Evolutionary conservation across 2,329 filamentous ascomycete genomes (phyloP), one percentile per base, ranked within the genome.

Genomic region (Microcera coccophila): DNA sequence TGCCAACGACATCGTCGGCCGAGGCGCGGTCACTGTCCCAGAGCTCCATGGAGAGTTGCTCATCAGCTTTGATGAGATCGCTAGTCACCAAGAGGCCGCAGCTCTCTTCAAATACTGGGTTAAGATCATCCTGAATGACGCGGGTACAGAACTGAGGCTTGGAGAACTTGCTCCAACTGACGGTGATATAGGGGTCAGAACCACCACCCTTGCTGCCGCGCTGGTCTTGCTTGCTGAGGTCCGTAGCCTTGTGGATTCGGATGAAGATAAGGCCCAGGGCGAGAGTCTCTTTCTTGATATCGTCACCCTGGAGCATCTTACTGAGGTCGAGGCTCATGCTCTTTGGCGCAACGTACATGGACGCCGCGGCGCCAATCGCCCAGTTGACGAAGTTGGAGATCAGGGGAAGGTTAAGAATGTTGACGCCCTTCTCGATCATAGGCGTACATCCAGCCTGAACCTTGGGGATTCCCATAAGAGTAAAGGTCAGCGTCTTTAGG

Each of bases 311-410:
- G 3, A 97, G 78, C 72, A 97, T 86, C 62, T 90, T 90, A 56
- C 87, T 82, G 62, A 97, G 78, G 57, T 98, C 91, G 36, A 97
- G 76, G 0, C 88, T 90, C 84, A 97, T 84, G 10, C 85, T 93
- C 67, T 96, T 96, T 8, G 91, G 91, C 2, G 91, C 91, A 19
- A 96, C 90, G 50, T 96, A 96, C 78, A 95, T 85, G 60, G 83
- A 86, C 3, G 86, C 85, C 0, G 90, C 89, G 0, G 93, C 82
- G 28, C 82, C 83, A 55, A 97, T 95, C 4, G 91, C 89, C 69
- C 90, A 95, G 66, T 96, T 95, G 65, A 96, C 91, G 61, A 98
- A 97, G 58, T 94, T 94, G 12, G 88, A 94, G 56, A 97, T 96
- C 28, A 97, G 66, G 0, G 91, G 91, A 9, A 97, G 71, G 55